Evolutionary conservation across 768 basidiomycete species (phyloP), one percentile per base, ranked within the genome.

Genomic region (Panaeolus cyanescens): DNA sequence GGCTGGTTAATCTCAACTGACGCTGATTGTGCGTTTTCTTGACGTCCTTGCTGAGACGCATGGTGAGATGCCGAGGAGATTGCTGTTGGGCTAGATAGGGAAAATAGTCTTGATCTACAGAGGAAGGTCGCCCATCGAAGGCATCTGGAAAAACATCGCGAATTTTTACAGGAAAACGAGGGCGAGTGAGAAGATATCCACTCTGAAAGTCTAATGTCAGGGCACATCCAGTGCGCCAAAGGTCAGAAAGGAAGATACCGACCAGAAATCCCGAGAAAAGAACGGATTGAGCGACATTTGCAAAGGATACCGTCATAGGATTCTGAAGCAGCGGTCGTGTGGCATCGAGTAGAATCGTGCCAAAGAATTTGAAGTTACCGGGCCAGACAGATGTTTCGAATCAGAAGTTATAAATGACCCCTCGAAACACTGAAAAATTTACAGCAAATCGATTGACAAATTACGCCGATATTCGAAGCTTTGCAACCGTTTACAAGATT

Each of bases 161-260:
- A 28, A 39, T 39, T 39, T 50, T 50, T 50, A 15, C 25, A 50
- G 12, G 13, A 25, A 9, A 28, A 28, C 45, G 25, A 50, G n/a
- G n/a, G 25, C n/a, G 15, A 28, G 25, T 25, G 25, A 50, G 25
- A 28, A 28, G 4, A 28, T 50, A 22, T 15, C 25, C 25, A 50
- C 45, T 50, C 45, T 50, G 45, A 50, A 50, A 50, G 45, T 50
- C 45, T 50, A 50, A 50, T 50, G 45, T 50, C 28, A 30, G 25
- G 25, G 12, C 25, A 50, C 45, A 50, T 13, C 15, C 10, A 50
- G 15, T 13, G 33, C 13, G 12, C 30, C 7, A 50, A 50, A 28
- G 22, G 17, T 28, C 4, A 25, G 45, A 12, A 50, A 50, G 45
- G 45, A 50, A 50, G 45, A 50, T 50, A 50, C 45, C 45, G 45